phyloP scores from a whole-genome alignment of 2,329 filamentous ascomycete genomes.

The Alternaria gaisen region DNA sequence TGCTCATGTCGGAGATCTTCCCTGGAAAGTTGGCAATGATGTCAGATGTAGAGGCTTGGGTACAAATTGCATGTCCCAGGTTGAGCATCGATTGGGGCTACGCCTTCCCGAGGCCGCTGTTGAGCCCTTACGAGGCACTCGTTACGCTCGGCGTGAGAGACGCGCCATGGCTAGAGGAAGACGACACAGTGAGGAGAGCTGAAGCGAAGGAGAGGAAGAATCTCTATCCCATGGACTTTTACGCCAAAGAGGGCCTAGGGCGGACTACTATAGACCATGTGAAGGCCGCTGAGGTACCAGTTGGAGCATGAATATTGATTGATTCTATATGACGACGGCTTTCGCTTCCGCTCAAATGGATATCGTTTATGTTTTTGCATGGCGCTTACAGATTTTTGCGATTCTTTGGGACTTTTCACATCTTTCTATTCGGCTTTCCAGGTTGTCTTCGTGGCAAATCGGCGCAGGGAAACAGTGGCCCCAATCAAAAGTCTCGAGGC shows the following conservation, averaged over 20 bases:
- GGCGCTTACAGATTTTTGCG: fast-evolving
- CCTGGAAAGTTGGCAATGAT: slow-evolving; percentile 94
- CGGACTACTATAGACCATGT: slow-evolving; percentile 66
- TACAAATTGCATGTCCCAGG: slow-evolving; percentile 96
- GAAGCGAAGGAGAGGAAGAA: slow-evolving; percentile 60
- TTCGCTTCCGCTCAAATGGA: not conserved
- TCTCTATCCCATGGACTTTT: slow-evolving; percentile 98
- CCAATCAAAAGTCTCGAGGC: not conserved
- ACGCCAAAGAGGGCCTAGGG: slow-evolving; percentile 88
- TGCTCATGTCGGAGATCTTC: slow-evolving; percentile 94
- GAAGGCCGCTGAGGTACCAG: slow-evolving; percentile 30
- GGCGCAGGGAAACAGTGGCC: not conserved
- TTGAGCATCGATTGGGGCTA: slow-evolving; percentile 99
- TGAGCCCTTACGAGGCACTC: slow-evolving; percentile 95
- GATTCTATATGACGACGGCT: not conserved
- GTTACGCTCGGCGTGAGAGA: slow-evolving; percentile 83
- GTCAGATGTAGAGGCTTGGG: slow-evolving; percentile 94
- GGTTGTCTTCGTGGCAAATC: not conserved
- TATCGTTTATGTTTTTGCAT: not conserved
- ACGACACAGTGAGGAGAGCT: slow-evolving; percentile 29
- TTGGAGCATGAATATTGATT: slow-evolving; percentile 1
- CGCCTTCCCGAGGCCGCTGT: slow-evolving; percentile 84
- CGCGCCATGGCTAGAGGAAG: slow-evolving; percentile 70
- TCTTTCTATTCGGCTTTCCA: not conserved
- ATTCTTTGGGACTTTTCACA: not conserved